Evolutionary conservation across 352 stramenopile species (phyloP).

Genomic region (Globisporangium acanthophoron): DNA sequence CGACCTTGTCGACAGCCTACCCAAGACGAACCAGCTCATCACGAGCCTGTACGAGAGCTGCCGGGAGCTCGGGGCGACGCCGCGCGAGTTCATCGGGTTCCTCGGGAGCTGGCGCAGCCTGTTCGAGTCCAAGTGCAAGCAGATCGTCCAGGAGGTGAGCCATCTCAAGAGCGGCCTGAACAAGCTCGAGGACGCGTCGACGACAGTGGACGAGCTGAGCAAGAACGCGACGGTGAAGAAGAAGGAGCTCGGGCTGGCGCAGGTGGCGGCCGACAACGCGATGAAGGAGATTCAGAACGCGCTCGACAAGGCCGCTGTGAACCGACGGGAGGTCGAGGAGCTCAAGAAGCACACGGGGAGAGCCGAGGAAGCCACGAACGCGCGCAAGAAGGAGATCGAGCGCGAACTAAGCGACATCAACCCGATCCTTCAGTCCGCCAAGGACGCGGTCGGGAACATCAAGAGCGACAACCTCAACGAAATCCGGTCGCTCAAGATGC

Average conservation of each 20-base stretch:
- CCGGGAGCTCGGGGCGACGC: slow-evolving; percentile 66
- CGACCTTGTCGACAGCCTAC: slow-evolving; percentile 53
- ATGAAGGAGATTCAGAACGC: slow-evolving; percentile 96
- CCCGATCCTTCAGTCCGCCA: slow-evolving; percentile 89
- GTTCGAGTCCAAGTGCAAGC: slow-evolving; percentile 74
- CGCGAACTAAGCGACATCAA: slow-evolving; percentile 89
- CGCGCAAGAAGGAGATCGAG: slow-evolving; percentile 91
- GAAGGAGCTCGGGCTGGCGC: slow-evolving; percentile 82
- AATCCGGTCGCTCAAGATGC: slow-evolving; percentile 94
- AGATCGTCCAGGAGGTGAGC: slow-evolving; percentile 81
- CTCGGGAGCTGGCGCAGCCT: slow-evolving; percentile 74
- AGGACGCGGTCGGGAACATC: slow-evolving; percentile 91
- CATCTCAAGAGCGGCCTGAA: slow-evolving; percentile 87
- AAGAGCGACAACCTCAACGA: slow-evolving; percentile 96
- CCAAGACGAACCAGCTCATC: slow-evolving; percentile 51
- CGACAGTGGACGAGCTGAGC: slow-evolving; percentile 90
- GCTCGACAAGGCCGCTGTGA: slow-evolving; percentile 82
- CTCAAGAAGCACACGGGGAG: slow-evolving; percentile 89
- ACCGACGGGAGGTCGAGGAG: slow-evolving; percentile 89
- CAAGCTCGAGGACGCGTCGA: slow-evolving; percentile 89
- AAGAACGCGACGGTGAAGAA: slow-evolving; percentile 87
- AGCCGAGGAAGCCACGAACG: slow-evolving; percentile 86
- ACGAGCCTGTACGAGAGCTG: slow-evolving; percentile 58
- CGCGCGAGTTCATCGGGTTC: slow-evolving; percentile 84
- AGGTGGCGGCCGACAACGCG: slow-evolving; percentile 87